Base-by-base conservation (phyloP, 1,139 yeast species). In the Kodamaea arcana region DNA sequence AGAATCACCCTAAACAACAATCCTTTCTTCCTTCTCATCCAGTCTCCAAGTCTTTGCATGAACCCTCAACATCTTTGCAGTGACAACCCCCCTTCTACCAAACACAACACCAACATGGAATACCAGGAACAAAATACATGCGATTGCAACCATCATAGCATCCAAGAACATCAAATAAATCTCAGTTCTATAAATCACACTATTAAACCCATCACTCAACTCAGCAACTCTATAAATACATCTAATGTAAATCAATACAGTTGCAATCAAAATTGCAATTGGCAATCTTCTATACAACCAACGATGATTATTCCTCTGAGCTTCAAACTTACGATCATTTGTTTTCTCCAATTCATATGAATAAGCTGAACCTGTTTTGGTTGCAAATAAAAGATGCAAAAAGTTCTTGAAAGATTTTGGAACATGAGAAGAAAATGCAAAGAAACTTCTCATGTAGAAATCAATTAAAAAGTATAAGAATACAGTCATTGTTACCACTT, bases 401-500 rank as follows among this genome's bases (percentile, higher is more conserved):
- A 35, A 33, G 24, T 37, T 24, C 33, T 37, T 11, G 39, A 31
- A 8, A 11, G 30, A 30, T 6, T 23, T 22, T 6, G 33, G 33
- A 12, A 31, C 24, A 2, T 25, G 15, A 8, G 6, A 6, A 24
- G 16, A 26, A 21, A 20, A 26, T 6, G 18, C 40, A 46, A 62
- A 62, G 39, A 44, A 55, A 5, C 52, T 40, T 25, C 58, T 44
- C 42, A 44, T 30, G 24, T 61, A 44, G 40, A 63, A 63, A 33
- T 56, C 58, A 30, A 52, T 44, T 41, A 59, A 45, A 13, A 64
- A 47, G 15, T 34, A 17, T 6, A 62, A 32, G 38, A 64, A 65
- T 3, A 63, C 42, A 4, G 64, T 37, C 70, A 65, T 65, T 13
- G 67, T 56, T 2, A 54, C 33, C 11, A 63, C 67, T 48, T 65